Evolutionary conservation across 2,329 filamentous ascomycete genomes (phyloP).

Genomic region (Xylariaceae sp.): DNA sequence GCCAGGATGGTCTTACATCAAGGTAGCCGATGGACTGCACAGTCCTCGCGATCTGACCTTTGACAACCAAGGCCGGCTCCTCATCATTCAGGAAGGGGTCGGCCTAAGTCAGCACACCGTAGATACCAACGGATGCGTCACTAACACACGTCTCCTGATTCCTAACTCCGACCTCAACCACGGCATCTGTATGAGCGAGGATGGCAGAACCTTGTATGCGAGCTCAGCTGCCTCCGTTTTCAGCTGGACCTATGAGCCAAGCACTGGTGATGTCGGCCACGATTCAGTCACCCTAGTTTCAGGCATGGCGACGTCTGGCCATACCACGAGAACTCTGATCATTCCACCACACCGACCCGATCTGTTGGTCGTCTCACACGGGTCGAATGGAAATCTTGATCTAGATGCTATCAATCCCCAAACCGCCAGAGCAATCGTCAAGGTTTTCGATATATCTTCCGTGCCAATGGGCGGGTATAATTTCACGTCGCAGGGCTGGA

Average conservation of each 20-base stretch:
- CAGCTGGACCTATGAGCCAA: conserved; percentile 50
- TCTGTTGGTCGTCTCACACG: conserved; percentile 51
- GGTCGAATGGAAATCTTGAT: conserved; percentile 53
- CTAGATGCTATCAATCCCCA: conserved; percentile 37
- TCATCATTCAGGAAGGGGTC: conserved; percentile 23
- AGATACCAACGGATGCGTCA: conserved; percentile 26
- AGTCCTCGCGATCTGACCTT: conserved; percentile 25
- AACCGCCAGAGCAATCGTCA: conserved; percentile 51
- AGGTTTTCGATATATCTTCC: conserved; percentile 36
- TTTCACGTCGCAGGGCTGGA: conserved; percentile 36
- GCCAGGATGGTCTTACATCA: conserved; percentile 23
- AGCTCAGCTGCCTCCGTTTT: conserved; percentile 46
- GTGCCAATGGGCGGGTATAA: conserved; percentile 31
- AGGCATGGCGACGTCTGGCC: conserved; percentile 48
- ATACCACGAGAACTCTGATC: conserved; percentile 52
- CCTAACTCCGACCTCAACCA: conserved; percentile 35
- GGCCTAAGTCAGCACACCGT: conserved; percentile 29
- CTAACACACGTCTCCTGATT: conserved; percentile 19
- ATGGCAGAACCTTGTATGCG: conserved; percentile 35
- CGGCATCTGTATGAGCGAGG: conserved; percentile 35
- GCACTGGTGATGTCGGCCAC: conserved; percentile 34
- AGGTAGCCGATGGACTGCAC: conserved; percentile 24
- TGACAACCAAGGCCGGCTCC: conserved; percentile 25
- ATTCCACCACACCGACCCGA: conserved; percentile 44
- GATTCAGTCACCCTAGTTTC: conserved; percentile 41